Evolutionary conservation across 2,329 filamentous ascomycete species (phyloP).

Genomic region (Teratosphaeria pseudoeucalypti): DNA sequence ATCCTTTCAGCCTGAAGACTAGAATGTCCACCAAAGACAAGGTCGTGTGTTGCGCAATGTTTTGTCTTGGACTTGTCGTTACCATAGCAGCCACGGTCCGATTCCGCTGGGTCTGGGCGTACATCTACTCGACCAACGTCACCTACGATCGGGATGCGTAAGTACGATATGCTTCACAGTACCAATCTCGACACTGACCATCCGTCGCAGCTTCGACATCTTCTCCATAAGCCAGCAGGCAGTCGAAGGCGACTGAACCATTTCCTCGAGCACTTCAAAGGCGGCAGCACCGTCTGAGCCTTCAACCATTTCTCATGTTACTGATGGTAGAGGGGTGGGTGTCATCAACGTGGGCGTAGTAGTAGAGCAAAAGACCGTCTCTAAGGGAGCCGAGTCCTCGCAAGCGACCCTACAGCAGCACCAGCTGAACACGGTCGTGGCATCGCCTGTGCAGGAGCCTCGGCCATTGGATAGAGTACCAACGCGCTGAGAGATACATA

Average conservation of each 20-base stretch:
- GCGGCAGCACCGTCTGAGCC: not conserved
- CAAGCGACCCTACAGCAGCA: not conserved
- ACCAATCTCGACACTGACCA: not conserved
- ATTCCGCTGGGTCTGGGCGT: not conserved
- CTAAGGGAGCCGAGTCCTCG: not conserved
- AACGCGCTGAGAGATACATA: not conserved
- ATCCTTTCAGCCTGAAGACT: not conserved
- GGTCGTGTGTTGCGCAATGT: not conserved
- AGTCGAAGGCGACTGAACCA: not conserved
- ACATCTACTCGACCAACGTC: not conserved
- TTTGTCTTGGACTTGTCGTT: not conserved
- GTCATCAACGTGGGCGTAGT: not conserved
- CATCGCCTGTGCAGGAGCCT: not conserved
- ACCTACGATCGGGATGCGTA: not conserved
- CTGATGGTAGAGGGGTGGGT: not conserved
- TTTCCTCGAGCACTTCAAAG: not conserved
- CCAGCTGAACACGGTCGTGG: not conserved
- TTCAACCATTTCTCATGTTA: not conserved
- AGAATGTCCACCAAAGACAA: not conserved
- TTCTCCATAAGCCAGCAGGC: not conserved
- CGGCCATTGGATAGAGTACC: not conserved
- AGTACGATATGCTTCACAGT: not conserved
- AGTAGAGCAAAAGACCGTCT: not conserved
- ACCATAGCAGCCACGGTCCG: not conserved
- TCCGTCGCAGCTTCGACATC: not conserved